Evolutionary conservation across 163 green algal genomes (phyloP), one percentile per base, ranked within the genome.

Genomic region (Smithsoniella earleae): DNA sequence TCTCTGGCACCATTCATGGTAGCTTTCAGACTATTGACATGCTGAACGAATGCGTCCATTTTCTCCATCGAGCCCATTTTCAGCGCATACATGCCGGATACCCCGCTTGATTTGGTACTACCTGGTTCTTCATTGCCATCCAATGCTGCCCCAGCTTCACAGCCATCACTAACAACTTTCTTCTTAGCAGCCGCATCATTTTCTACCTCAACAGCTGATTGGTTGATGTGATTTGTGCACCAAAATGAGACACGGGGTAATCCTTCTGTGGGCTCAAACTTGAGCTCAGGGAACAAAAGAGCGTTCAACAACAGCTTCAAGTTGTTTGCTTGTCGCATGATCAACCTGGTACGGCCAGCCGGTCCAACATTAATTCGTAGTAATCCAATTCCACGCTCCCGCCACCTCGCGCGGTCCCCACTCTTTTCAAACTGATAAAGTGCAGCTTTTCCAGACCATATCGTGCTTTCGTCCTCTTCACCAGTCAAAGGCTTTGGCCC

Each of bases 21-120:
- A 6, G 49, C 6, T 31, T 69, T 69, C 43, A 69, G 43, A 4
- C 58, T 30, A 43, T 69, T 34, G 6, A 36, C 18, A 3, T 69
- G 58, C 20, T 69, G 5, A 4, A 69, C 3, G 58, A 69, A 69
- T 30, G n/a, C 58, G 5, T 38, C 58, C 10, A 69, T 13, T 34
- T 69, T 69, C 25, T 69, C 58, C 20, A 69, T 69, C 0, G 58
- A 69, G 8, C 58, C 58, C 58, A 69, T 69, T 34, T 69, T 69
- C 25, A 69, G 20, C 58, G 58, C 58, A 69, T 69, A 69, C 58
- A 69, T 43, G 22, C 8, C 34, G 30, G 43, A 28, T 16, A 25
- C 34, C n/a, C 34, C 27, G 25, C n/a, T 38, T n/a, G n/a, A 33
- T 6, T 30, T 13, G 18, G 25, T 38, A 13, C n/a, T 38, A n/a